phyloP scores from a whole-genome alignment of 2,329 filamentous ascomycete species.

The Nectriaceae sp. region DNA sequence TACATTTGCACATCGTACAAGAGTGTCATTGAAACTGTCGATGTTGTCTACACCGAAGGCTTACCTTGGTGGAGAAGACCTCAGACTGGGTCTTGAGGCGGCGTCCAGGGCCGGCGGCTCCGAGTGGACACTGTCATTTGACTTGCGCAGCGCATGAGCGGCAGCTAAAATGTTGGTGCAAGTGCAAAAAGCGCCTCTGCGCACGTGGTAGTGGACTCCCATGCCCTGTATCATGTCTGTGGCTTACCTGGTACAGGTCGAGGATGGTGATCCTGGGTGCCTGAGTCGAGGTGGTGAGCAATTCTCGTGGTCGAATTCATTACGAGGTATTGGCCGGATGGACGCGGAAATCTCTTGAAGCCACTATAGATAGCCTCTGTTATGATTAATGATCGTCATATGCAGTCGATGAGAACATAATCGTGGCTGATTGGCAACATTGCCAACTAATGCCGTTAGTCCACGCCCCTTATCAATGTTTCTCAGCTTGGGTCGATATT shows the following conservation, averaged over 20 bases:
- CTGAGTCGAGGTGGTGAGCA: no score
- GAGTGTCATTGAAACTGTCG: neutral
- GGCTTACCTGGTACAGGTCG: no score
- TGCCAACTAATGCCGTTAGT: conserved; percentile 5
- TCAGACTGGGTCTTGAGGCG: neutral
- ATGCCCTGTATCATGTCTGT: no score
- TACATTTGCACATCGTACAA: no score
- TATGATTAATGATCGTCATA: no score
- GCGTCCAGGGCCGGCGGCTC: neutral
- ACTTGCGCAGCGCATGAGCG: neutral
- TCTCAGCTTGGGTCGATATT: neutral
- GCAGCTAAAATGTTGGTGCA: neutral
- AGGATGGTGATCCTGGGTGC: no score
- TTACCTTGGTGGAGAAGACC: neutral
- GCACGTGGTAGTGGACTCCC: neutral
- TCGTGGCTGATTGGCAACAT: neutral
- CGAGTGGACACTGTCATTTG: no score
- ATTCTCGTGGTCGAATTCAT: no score
- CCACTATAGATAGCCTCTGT: no score
- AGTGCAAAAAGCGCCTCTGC: neutral
- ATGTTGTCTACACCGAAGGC: neutral
- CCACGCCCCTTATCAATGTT: conserved; percentile 18
- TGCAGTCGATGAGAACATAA: no score
- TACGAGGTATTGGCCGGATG: no score
- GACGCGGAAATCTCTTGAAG: no score